These are phyloP conservation scores for Colletotrichum lindemuthianum DNA, from an alignment of 2,329 filamentous ascomycete species.

Conservation along the genomic window DNA sequence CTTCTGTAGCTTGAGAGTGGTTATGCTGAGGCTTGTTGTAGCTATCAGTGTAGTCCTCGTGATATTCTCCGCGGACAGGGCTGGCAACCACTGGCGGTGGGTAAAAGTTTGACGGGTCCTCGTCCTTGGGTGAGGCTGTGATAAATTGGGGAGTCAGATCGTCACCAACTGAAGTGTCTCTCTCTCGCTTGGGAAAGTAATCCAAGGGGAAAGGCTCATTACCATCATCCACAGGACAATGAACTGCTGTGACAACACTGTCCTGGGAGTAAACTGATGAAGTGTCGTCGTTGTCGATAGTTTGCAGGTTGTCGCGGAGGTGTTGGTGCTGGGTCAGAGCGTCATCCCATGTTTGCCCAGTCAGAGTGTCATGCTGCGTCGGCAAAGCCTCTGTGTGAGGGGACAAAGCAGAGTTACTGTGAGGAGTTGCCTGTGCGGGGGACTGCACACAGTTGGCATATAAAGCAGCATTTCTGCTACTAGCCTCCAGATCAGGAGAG, in stretches of 20 bases:
- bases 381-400: conserved; percentile 16
- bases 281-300: conserved; percentile 11
- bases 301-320: conserved; percentile 9
- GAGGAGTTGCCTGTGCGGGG: conserved; percentile 5
- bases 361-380: conserved; percentile 11
- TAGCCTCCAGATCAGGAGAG: background rate
- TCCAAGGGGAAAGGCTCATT: background rate
- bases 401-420: conserved; percentile 18
- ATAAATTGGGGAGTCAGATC: too few relatives aligned
- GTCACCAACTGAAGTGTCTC: background rate
- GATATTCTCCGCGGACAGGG: too few relatives aligned
- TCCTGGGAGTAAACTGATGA: conserved; percentile 40
- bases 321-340: conserved; percentile 18
- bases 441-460: background rate
- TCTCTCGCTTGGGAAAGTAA: conserved; percentile 16
- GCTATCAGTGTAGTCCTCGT: background rate
- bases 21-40: background rate
- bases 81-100: too few relatives aligned
- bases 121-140: too few relatives aligned
- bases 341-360: conserved; percentile 25
- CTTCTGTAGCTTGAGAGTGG: conserved; percentile 11
- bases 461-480: conserved; percentile 5
- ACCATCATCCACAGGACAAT: conserved; percentile 6
- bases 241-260: conserved; percentile 36
- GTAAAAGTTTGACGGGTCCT: too few relatives aligned